Evolutionary conservation across 805 yeast species (phyloP), one percentile per base, ranked within the genome.

Genomic region (Candida cerambycidarum): DNA sequence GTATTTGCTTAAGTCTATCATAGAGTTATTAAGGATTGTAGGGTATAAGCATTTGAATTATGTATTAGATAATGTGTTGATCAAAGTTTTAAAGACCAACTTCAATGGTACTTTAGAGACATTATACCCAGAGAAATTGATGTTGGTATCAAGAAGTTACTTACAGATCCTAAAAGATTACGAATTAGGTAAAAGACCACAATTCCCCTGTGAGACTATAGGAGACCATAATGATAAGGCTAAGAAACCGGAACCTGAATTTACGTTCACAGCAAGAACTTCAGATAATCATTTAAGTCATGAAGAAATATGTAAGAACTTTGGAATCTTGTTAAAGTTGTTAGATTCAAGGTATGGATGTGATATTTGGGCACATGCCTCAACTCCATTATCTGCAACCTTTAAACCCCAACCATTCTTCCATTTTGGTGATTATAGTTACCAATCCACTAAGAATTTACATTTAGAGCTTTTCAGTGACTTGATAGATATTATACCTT

Each of bases 1-100:
- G 2, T 66, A 72, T 8, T 62, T 89, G 13, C 72, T 85, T 5
- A 76, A 78, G 33, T 82, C 93, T 0, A 62, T 89, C 15, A 81
- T 85, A 1, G 89, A 85, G 50, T 71, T 86, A 12, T 67, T 89
- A n/a, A 75, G 96, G 13, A 78, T 85, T 1, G 76, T 86, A 31
- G 96, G 96, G 0, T 85, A 73, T 52, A 81, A 85, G 16, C 89
- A 89, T 49, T 77, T 85, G 45, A 89, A 84, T 54, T 85, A 85
- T 54, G 78, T 87, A 0, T 65, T 92, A 50, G 97, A 90, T 52
- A 85, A 84, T 52, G 80, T 86, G 3, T 63, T 93, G 10, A 65
- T 85, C 31, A 92, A 89, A 10, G 61, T 92, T 37, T 67, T 92
- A 45, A 79, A 76, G 43, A 61, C 71, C 1, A 74, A 85, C 5